Conservation (phyloP, 164 flowering plant species). For the Santalum album region DNA sequence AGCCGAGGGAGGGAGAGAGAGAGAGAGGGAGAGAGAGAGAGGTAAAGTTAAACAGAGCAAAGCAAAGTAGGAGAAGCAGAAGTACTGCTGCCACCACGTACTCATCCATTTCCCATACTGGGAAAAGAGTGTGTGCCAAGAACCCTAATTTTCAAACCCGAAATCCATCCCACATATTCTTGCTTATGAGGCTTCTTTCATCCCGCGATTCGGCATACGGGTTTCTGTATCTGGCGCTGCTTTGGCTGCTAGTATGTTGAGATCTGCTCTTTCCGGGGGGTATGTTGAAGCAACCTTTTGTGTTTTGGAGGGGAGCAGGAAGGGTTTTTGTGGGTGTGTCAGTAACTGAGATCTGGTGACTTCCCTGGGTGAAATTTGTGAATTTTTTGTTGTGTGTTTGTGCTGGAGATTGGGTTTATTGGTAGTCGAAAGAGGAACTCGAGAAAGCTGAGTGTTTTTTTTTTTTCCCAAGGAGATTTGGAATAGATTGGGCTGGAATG, state of each 20-base stretch:
- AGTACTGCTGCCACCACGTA: background rate
- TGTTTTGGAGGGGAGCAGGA: background rate
- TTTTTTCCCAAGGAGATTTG: background rate
- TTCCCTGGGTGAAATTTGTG: background rate
- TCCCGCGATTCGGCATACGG: background rate
- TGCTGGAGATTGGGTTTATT: slow-evolving; percentile 8
- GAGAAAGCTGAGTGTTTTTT: background rate
- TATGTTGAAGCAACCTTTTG: background rate
- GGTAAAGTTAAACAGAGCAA: background rate
- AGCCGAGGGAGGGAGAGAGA: background rate
- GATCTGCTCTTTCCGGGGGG: slow-evolving; percentile 1
- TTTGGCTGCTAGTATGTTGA: background rate
- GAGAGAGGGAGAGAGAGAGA: slow-evolving; percentile 8
- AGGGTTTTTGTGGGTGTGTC: background rate
- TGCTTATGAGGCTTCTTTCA: background rate
- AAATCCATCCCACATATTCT: background rate
- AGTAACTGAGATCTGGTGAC: slow-evolving; percentile 2
- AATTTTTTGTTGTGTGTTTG: background rate
- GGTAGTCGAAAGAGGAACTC: background rate
- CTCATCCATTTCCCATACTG: slow-evolving; percentile 10
- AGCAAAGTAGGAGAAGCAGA: slow-evolving; percentile 2
- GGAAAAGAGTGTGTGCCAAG: background rate
- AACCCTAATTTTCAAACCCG: background rate
- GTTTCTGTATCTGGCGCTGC: background rate
- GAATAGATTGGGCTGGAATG: slow-evolving; percentile 4